Base-by-base conservation (phyloP, 2,329 filamentous ascomycete genomes). In the Tolypocladium nubicola region DNA sequence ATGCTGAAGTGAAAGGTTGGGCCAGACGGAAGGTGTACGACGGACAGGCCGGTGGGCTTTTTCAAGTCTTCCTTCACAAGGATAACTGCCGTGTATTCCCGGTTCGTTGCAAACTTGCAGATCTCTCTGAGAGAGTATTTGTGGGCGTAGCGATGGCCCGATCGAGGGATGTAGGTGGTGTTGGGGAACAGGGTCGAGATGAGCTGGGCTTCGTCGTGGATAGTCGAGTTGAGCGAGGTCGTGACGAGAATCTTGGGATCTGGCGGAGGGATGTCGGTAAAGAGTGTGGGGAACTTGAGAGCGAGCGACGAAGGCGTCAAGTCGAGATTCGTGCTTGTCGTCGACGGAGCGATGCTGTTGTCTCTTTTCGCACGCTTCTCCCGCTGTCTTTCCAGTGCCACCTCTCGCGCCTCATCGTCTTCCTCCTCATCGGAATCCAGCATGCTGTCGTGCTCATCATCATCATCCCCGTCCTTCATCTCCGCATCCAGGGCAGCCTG, bases 61-160 rank as follows among this genome's bases (percentile, higher is more conserved):
- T 99, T 99, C 63, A 85, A 82, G 69, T 97, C 91, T 73, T 99
- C 92, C 67, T 91, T 90, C 19, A 97, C 76, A 19, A 99, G 83
- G 2, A 97, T 76, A 3, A 99, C 79, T 30, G 90, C 83, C 0
- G 91, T 96, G 74, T 89, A 97, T 45, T 87, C 84, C 52, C 90
- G 82, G 66, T 93, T 90, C 16, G 83, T 73, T 40, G 93, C 93
- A 68, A 93, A 97, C 62, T 85, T 83, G 66, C 88, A 84, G 63
- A 99, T 97, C 71, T 99, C 94, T 54, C 89, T 83, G 30, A 99
- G 81, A 30, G 88, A 93, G 76, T 96, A 97, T 70, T 96, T 95
- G 79, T 97, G 86, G 10, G 85, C 84, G 71, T 92, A 90, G 55
- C 85, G 85, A 71, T 97, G 91, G 13, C 86, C 84, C 9, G 89